Base-by-base conservation (phyloP, 257 asterid genomes). In the Nicotiana obtusifolia region DNA sequence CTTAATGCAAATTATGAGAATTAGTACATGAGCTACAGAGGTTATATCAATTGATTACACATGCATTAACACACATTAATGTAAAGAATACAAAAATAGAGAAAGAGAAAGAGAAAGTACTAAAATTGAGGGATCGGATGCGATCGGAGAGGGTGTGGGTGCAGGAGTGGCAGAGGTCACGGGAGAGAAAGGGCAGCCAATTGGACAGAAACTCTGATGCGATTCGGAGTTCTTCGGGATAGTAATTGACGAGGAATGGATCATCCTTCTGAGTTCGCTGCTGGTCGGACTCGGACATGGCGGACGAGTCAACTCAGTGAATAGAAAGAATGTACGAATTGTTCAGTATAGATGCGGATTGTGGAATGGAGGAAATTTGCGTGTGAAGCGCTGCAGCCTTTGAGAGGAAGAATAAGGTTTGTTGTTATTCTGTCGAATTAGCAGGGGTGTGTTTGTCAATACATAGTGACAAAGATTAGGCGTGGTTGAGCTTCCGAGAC, bases 121-220 rank as follows among this genome's bases (percentile, higher is more conserved):
- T 88, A 62, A 66, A 78, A 76, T 84, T 83, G 81, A 96, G 90
- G 11, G 97, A 96, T 89, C 92, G 93, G 90, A 88, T 80, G 52
- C 88, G 90, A 81, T 80, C 87, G 59, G 89, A 86, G 71, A 88
- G 88, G 47, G 76, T 88, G 1, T 6, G 33, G 19, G 81, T 77
- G 68, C 99, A 94, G 20, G 89, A 82, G 30, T 75, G 76, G 89
- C 99, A 96, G 81, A 96, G 98, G 64, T 93, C 98, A 78, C 88
- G 90, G 82, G 97, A 86, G 67, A 96, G 92, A 68, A 90, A 94
- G 2, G 99, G 98, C 33, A 90, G 78, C 98, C 99, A 96, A 87
- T 88, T 94, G 82, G 98, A 90, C n/a, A 96, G 83, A 76, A 94
- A 96, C 83, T 92, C 98, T 17, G 93, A 91, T 79, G 98, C 98